Percentiles rank a stretch among this genome's conserved stretches.
These are phyloP conservation scores for Xylariaceae sp. DNA, from an alignment of 2,329 filamentous ascomycete species.

Conservation along the genomic window DNA sequence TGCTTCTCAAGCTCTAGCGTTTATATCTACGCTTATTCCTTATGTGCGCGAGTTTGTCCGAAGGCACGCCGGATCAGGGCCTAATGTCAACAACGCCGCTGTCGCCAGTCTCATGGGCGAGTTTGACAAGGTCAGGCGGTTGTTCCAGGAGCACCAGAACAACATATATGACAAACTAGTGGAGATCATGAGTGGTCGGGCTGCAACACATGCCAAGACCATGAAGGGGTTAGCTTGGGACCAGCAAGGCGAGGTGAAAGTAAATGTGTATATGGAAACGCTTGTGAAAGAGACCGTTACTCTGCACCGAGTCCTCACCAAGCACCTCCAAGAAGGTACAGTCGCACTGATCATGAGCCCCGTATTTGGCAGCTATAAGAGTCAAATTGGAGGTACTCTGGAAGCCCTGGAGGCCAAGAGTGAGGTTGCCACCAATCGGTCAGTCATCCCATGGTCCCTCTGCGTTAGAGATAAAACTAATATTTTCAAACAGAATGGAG, in stretches of 20 bases:
- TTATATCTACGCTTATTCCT: slow-evolving; percentile 80
- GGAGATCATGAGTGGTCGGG: slow-evolving; percentile 82
- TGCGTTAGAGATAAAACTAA: slow-evolving; percentile 1
- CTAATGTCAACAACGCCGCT: slow-evolving; percentile 37
- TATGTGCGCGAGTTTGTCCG: slow-evolving; percentile 89
- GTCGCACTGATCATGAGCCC: slow-evolving; percentile 80
- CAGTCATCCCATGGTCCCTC: slow-evolving; percentile 31
- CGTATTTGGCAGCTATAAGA: slow-evolving; percentile 76
- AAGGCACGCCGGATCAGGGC: slow-evolving; percentile 57
- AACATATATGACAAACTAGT: slow-evolving; percentile 90
- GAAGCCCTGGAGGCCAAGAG: slow-evolving; percentile 60
- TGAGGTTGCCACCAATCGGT: slow-evolving; percentile 66
- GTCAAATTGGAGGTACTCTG: slow-evolving; percentile 70
- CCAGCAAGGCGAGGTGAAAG: slow-evolving; percentile 37
- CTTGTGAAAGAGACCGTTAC: slow-evolving; percentile 81
- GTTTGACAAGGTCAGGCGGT: slow-evolving; percentile 79
- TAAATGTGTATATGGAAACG: slow-evolving; percentile 77
- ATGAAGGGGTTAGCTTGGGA: slow-evolving; percentile 77
- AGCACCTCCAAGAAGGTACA: slow-evolving; percentile 71
- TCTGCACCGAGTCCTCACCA: slow-evolving; percentile 75
- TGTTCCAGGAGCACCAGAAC: slow-evolving; percentile 83
- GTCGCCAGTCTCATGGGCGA: slow-evolving; percentile 64
- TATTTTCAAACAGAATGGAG: slow-evolving; percentile 54
- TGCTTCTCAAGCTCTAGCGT: slow-evolving; percentile 81
- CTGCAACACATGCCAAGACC: slow-evolving; percentile 65